A percentile compares a stretch with the other conserved stretches of the same genome.
Evolutionary conservation across 257 asterid genomes (phyloP).

Genomic region (Capsicum chinense): DNA sequence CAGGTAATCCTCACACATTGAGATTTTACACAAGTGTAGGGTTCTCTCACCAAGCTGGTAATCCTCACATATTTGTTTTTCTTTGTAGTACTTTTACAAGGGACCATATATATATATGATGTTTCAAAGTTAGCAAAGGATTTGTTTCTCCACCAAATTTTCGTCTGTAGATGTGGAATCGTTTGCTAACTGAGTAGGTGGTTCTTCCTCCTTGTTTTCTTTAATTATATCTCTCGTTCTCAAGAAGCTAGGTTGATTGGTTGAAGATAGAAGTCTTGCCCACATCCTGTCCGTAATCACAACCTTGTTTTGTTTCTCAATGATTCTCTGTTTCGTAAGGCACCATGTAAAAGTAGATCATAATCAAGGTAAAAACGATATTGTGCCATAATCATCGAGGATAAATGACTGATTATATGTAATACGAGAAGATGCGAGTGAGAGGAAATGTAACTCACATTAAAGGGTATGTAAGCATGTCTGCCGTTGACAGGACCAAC

Average conservation of each 20-base stretch:
- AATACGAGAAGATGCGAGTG: neutral
- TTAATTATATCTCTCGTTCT: conserved; percentile 37
- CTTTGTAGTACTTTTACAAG: neutral
- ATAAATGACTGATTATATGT: neutral
- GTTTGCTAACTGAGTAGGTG: conserved; percentile 38
- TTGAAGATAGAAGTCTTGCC: conserved; percentile 90
- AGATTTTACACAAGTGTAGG: neutral
- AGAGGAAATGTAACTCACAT: conserved; percentile 52
- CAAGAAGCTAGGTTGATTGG: conserved; percentile 93
- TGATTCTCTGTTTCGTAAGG: conserved; percentile 61
- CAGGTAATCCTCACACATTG: conserved; percentile 1
- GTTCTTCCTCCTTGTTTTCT: conserved; percentile 42
- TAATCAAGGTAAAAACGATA: neutral
- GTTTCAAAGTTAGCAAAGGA: neutral
- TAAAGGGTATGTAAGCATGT: conserved; percentile 77
- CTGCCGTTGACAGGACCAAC: conserved; percentile 76
- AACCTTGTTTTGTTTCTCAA: conserved; percentile 69
- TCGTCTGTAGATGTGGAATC: conserved; percentile 28
- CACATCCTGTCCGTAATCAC: conserved; percentile 98
- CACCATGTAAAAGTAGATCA: neutral
- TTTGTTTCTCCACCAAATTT: conserved; percentile 23
- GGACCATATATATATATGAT: neutral
- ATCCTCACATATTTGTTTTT: neutral
- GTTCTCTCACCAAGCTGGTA: conserved; percentile 20
- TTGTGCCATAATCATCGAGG: neutral